These are phyloP conservation scores for Coniella lustricola DNA, from an alignment of 2,329 filamentous ascomycete species.

Conservation along the genomic window DNA sequence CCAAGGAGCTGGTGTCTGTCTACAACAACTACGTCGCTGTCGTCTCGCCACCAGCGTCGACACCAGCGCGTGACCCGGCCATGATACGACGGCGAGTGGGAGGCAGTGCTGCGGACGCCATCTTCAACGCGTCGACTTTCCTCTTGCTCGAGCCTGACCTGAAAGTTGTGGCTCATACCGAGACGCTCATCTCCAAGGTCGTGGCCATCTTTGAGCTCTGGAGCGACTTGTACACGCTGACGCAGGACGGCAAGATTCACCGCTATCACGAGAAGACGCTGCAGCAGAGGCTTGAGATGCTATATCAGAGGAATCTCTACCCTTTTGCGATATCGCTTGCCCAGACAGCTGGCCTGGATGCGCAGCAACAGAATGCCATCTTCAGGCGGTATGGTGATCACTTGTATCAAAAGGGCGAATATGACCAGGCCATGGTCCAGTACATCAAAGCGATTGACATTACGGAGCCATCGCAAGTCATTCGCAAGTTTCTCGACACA, in stretches of 20 bases:
- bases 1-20: constrained; percentile 73
- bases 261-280: constrained; percentile 87
- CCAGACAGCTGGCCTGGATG: constrained; percentile 77
- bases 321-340: constrained; percentile 87
- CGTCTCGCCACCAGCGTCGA: constrained; percentile 62
- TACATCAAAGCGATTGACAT: constrained; percentile 94
- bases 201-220: constrained; percentile 78
- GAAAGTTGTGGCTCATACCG: constrained; percentile 82
- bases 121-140: constrained; percentile 83
- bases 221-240: constrained; percentile 87
- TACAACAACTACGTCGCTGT: constrained; percentile 84
- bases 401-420: constrained; percentile 90
- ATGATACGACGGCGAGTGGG: constrained; percentile 66
- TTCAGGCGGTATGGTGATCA: constrained; percentile 92
- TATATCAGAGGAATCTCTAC: constrained; percentile 92
- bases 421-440: constrained; percentile 97
- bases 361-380: constrained; percentile 79
- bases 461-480: constrained; percentile 92
- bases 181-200: constrained; percentile 74
- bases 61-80: constrained; percentile 50
- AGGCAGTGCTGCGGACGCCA: constrained; percentile 61
- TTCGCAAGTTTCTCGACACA: constrained; percentile 94
- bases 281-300: constrained; percentile 82
- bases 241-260: constrained; percentile 81
- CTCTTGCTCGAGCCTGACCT: constrained; percentile 87